Conservation (phyloP, 2,329 filamentous ascomycete genomes). For the Apiospora rasikravindrae region DNA sequence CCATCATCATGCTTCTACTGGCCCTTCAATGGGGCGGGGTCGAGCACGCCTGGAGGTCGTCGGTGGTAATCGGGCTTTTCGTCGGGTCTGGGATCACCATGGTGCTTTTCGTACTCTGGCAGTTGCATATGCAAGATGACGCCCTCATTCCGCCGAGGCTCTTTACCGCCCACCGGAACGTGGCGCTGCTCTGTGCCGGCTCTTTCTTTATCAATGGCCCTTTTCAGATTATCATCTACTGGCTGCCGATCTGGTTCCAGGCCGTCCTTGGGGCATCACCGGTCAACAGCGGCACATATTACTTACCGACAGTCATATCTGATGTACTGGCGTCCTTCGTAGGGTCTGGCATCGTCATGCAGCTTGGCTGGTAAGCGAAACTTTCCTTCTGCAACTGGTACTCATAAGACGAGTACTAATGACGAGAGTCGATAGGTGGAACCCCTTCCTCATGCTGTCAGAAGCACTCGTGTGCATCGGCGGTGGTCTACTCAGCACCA, state of each 20-base stretch:
- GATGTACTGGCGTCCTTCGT: not conserved
- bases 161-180: constrained; percentile 25
- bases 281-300: constrained; percentile 24
- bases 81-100: constrained; percentile 24
- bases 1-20: constrained; percentile 57
- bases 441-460: constrained; percentile 44
- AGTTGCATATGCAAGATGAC: constrained; percentile 18
- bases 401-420: constrained; percentile 44
- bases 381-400: not conserved
- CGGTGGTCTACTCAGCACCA: constrained; percentile 59
- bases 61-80: constrained; percentile 38
- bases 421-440: constrained; percentile 52
- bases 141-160: constrained; percentile 27
- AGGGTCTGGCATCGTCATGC: not conserved
- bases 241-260: constrained; percentile 32
- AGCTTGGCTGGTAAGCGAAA: not conserved
- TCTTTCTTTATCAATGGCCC: constrained; percentile 30
- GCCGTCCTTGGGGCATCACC: constrained; percentile 20
- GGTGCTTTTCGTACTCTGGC: constrained; percentile 26
- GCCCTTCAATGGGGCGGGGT: constrained; percentile 63
- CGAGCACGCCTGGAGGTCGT: constrained; percentile 54
- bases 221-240: constrained; percentile 28
- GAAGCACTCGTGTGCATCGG: constrained; percentile 54
- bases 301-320: constrained; percentile 25
- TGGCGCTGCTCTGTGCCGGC: constrained; percentile 15